Conservation (phyloP, 257 asterid species). For the Hygrophila difformis region DNA sequence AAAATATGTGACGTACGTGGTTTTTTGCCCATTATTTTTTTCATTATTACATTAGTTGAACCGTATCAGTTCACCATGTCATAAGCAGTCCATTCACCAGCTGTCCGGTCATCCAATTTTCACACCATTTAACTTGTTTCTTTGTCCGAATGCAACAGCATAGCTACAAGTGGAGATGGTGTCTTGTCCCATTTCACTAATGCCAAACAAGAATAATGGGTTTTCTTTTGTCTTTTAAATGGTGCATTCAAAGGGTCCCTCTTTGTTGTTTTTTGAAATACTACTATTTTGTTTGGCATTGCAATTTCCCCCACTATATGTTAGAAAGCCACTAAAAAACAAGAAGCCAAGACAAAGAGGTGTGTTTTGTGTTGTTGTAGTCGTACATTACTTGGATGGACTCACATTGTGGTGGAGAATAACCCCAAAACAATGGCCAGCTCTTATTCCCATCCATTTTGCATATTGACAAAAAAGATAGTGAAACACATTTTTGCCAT, state of each 20-base stretch:
- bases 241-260: slow-evolving; percentile 2
- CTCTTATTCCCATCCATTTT: slow-evolving; percentile 42
- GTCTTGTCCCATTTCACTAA: slow-evolving; percentile 17
- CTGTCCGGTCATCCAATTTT: too few relatives aligned
- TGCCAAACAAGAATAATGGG: slow-evolving; percentile 13
- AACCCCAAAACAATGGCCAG: slow-evolving; percentile 33
- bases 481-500: too few relatives aligned
- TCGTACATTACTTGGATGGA: slow-evolving; percentile 20
- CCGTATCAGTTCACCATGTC: too few relatives aligned
- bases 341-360: slow-evolving; percentile 6
- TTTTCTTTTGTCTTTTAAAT: slow-evolving; percentile 9
- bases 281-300: slow-evolving; percentile 8
- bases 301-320: slow-evolving; percentile 25
- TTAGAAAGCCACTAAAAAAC: too few relatives aligned
- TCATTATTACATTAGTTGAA: too few relatives aligned
- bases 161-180: slow-evolving; percentile 24
- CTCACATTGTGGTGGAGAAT: slow-evolving; percentile 26
- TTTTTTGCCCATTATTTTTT: too few relatives aligned
- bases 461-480: slow-evolving; percentile 34
- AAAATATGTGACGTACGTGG: too few relatives aligned
- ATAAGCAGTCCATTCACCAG: too few relatives aligned
- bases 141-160: slow-evolving; percentile 30
- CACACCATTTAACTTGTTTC: too few relatives aligned
- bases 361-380: slow-evolving; percentile 30
- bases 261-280: too few relatives aligned